Conservation (phyloP, 345 rosid species). For the Ceriops tagal region DNA sequence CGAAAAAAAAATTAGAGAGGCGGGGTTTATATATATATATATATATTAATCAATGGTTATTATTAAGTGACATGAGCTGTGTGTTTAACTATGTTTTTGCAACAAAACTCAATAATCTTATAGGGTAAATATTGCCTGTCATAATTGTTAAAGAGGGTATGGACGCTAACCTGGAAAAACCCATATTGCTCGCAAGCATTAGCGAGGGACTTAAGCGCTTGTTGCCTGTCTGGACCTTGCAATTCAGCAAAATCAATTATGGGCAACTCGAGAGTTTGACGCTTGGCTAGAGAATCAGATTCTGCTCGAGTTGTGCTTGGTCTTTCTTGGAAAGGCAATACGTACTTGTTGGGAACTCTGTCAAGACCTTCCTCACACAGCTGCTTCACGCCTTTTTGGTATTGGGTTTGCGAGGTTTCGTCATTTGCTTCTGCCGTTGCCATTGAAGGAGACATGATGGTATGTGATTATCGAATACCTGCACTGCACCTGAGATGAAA, state of each 20-base stretch:
- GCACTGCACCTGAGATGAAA: no score
- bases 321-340: constrained; percentile 58
- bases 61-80: no score
- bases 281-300: constrained; percentile 13
- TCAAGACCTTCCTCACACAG: constrained; percentile 52
- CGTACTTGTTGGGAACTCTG: constrained; percentile 62
- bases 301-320: constrained; percentile 23
- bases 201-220: constrained; percentile 49
- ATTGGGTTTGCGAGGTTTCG: constrained; percentile 20
- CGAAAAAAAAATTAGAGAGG: not conserved
- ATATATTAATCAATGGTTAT: no score
- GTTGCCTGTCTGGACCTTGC: constrained; percentile 48
- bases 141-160: no score
- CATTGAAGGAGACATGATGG: constrained; percentile 56
- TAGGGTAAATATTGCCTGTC: no score
- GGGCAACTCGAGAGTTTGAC: constrained; percentile 52
- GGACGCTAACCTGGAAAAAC: constrained; percentile 58
- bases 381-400: constrained; percentile 76
- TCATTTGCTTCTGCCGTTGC: constrained; percentile 26
- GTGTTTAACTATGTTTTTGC: no score
- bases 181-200: constrained; percentile 69
- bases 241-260: constrained; percentile 65
- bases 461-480: not conserved
- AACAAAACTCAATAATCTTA: no score
- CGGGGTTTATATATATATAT: no score